Evolutionary conservation across 371 early-diverging fungal species (phyloP).

Genomic region (Mortierella polycephala): DNA sequence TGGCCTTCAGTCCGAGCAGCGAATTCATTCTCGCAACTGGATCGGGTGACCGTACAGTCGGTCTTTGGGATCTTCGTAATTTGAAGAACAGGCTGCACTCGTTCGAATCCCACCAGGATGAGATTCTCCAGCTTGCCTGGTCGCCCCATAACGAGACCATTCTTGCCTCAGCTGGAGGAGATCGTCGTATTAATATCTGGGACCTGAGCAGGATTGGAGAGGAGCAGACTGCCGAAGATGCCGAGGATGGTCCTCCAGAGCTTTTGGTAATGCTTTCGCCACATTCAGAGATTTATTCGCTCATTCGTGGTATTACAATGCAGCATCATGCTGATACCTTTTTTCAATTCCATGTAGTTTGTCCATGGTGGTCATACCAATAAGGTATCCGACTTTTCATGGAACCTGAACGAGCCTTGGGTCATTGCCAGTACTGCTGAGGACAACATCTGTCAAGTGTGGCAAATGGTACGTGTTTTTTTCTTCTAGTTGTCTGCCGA

Average conservation of each 20-base stretch:
- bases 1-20: constrained; percentile 91
- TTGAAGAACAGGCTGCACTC: constrained; percentile 82
- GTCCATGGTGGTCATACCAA: constrained; percentile 99
- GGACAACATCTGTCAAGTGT: constrained; percentile 97
- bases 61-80: constrained; percentile 98
- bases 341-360: constrained; percentile 68
- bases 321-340: background rate
- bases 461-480: constrained; percentile 89
- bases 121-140: constrained; percentile 95
- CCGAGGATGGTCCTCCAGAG: constrained; percentile 98
- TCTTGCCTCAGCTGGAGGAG: constrained; percentile 91
- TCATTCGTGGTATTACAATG: too few species aligned
- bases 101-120: constrained; percentile 92
- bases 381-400: constrained; percentile 95
- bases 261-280: constrained; percentile 72
- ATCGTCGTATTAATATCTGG: constrained; percentile 97
- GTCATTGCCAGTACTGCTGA: constrained; percentile 94
- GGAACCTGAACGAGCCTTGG: constrained; percentile 98
- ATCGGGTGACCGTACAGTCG: constrained; percentile 94
- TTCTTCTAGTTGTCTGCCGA: background rate
- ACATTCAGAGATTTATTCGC: background rate
- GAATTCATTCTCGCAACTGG: constrained; percentile 95
- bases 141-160: constrained; percentile 93
- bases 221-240: constrained; percentile 96
- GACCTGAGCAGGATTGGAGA: constrained; percentile 94